phyloP scores from a whole-genome alignment of 2,329 filamentous ascomycete species.

The Paecilomyces sp. region DNA sequence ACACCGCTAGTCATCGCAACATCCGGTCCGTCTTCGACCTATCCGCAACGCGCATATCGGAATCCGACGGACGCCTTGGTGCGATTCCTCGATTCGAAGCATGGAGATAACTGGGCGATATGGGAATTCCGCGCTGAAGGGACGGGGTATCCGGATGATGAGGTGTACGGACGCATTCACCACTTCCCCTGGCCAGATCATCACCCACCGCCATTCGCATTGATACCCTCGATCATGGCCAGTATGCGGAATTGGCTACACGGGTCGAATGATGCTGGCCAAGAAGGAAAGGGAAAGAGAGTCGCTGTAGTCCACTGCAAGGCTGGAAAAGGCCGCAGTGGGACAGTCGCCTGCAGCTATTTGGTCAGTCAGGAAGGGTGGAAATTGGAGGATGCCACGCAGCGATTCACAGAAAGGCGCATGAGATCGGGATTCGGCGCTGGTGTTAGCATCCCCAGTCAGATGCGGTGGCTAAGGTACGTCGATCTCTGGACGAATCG shows the following conservation, averaged over 20 bases:
- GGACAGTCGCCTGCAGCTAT: constrained; percentile 81
- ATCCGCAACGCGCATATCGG: constrained; percentile 85
- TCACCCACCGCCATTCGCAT: constrained; percentile 84
- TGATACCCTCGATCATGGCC: constrained; percentile 83
- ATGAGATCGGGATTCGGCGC: constrained; percentile 87
- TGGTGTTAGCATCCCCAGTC: constrained; percentile 88
- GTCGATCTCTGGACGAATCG: constrained; percentile 77
- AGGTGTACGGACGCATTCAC: constrained; percentile 75
- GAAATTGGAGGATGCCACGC: constrained; percentile 56
- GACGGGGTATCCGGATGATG: constrained; percentile 86
- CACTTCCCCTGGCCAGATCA: constrained; percentile 98
- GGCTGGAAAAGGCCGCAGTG: constrained; percentile 88
- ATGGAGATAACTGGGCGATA: constrained; percentile 80
- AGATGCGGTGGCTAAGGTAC: constrained; percentile 80
- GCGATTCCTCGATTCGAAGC: constrained; percentile 77
- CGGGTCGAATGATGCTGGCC: constrained; percentile 20
- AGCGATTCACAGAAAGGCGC: constrained; percentile 68
- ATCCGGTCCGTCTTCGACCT: constrained; percentile 82
- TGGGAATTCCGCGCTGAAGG: constrained; percentile 98
- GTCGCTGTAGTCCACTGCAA: constrained; percentile 95
- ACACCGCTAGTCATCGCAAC: constrained; percentile 52
- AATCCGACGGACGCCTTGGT: constrained; percentile 87
- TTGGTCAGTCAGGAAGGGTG: constrained; percentile 80
- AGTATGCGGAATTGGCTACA: constrained; percentile 87
- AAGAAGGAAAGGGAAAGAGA: constrained; percentile 37